phyloP scores from a whole-genome alignment of 306 rosid genomes.

The Citrullus amarus region DNA sequence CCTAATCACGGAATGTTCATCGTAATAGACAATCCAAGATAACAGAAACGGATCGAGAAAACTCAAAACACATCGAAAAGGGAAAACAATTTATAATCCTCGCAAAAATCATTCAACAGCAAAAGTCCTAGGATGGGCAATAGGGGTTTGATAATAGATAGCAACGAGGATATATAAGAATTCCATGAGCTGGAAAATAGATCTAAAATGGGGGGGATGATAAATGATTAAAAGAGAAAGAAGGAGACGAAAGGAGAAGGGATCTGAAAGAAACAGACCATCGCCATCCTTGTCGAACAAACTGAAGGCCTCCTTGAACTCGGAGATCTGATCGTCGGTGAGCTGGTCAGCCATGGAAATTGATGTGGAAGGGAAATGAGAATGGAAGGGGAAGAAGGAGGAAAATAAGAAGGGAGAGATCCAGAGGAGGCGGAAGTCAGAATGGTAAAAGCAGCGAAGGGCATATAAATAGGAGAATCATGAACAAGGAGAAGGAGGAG shows the following conservation, averaged over 20 bases:
- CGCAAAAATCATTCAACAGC: background rate
- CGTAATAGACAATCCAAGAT: background rate
- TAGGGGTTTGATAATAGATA: background rate
- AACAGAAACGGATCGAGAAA: background rate
- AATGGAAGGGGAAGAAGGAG: background rate
- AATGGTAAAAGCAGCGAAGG: background rate
- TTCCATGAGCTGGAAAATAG: background rate
- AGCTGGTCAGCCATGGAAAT: constrained; percentile 8
- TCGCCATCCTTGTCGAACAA: constrained; percentile 12
- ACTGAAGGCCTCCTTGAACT: constrained; percentile 13
- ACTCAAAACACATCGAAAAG: background rate
- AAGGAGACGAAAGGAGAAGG: background rate
- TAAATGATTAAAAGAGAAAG: background rate
- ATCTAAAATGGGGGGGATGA: background rate
- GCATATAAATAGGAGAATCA: constrained; percentile 1
- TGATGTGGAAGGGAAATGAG: background rate
- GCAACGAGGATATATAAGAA: background rate
- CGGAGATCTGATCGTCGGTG: constrained; percentile 9
- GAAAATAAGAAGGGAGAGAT: background rate
- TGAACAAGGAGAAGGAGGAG: background rate
- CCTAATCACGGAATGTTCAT: background rate
- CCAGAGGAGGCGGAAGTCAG: background rate
- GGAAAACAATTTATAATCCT: background rate
- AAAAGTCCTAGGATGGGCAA: background rate
- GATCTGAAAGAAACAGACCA: constrained; percentile 5